Conservation (phyloP, 2,329 filamentous ascomycete genomes). For the Beauveria rudraprayagi region DNA sequence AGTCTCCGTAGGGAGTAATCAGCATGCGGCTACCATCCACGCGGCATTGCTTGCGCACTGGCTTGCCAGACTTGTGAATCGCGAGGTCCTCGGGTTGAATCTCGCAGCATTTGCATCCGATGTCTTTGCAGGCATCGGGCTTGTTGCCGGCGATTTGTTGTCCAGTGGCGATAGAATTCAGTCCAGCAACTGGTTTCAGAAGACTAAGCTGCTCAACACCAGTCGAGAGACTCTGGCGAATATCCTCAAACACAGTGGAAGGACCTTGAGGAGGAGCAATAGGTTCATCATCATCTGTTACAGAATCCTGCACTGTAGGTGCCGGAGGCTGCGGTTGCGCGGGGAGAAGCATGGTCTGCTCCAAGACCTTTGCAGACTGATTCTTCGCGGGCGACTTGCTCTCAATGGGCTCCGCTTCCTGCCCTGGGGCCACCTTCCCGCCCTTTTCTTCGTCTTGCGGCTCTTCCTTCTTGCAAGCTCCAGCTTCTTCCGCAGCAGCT, state of each 20-base stretch:
- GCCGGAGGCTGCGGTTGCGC: not conserved
- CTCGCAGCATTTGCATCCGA: conserved; percentile 31
- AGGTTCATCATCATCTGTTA: conserved; percentile 14
- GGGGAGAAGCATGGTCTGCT: not conserved
- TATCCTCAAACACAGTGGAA: conserved; percentile 28
- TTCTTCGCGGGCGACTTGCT: not conserved
- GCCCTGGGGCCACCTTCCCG: not conserved
- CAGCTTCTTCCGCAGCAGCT: not conserved
- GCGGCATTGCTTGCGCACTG: conserved; percentile 49
- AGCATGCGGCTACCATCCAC: conserved; percentile 60
- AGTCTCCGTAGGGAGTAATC: conserved; percentile 68
- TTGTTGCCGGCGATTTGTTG: conserved; percentile 12
- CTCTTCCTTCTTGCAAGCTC: not conserved
- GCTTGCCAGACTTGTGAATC: conserved; percentile 45
- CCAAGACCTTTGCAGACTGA: not conserved
- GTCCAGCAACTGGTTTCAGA: conserved; percentile 26
- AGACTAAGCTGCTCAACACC: conserved; percentile 28
- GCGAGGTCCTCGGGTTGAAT: conserved; percentile 44
- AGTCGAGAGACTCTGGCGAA: conserved; percentile 26
- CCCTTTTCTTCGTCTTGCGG: not conserved
- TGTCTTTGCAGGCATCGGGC: conserved; percentile 28
- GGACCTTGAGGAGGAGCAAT: conserved; percentile 22
- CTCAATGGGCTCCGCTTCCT: conserved; percentile 11
- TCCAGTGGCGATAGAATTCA: conserved; percentile 1
- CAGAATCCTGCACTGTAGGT: not conserved